Percentiles rank a stretch among this genome's conserved stretches.
Conservation (phyloP, 129 eudicot species). For the Tagetes erecta region DNA sequence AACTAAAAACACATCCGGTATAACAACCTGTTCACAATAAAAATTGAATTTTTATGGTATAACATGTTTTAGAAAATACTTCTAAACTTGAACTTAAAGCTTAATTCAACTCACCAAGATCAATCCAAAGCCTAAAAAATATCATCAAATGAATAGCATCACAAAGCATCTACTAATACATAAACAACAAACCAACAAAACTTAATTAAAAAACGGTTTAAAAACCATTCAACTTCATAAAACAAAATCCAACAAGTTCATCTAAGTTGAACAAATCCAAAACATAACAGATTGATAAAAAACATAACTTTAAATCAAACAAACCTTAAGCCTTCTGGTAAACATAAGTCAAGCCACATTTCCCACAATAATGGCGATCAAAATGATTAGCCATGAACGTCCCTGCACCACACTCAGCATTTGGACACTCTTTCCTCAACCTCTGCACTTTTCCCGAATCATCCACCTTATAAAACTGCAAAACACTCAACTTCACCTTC, state of each 20-base stretch:
- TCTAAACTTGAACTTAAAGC: too few species aligned
- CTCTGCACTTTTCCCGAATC: slow-evolving; percentile 48
- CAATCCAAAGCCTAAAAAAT: too few species aligned
- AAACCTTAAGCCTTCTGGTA: slow-evolving; percentile 45
- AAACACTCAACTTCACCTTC: slow-evolving; percentile 47
- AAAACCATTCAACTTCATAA: too few species aligned
- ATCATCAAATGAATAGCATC: too few species aligned
- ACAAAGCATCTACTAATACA: background rate
- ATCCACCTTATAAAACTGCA: slow-evolving; percentile 52
- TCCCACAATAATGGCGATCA: slow-evolving; percentile 33
- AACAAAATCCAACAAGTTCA: background rate
- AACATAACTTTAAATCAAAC: background rate
- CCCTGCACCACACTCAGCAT: slow-evolving; percentile 50
- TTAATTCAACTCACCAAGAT: too few species aligned
- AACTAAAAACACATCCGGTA: too few species aligned
- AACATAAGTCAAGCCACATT: slow-evolving; percentile 47
- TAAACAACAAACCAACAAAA: too few species aligned
- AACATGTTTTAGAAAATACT: too few species aligned
- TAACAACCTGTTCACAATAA: too few species aligned
- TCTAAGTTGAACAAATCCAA: slow-evolving; percentile 3
- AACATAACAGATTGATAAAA: background rate
- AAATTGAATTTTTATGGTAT: too few species aligned
- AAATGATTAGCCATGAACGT: slow-evolving; percentile 56
- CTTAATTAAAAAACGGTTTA: too few species aligned
- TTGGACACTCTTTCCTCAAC: slow-evolving; percentile 51